Percentiles rank a stretch among this genome's conserved stretches.
Conservation (phyloP, 164 flowering plant species). For the Magnolia kwangsiensis region DNA sequence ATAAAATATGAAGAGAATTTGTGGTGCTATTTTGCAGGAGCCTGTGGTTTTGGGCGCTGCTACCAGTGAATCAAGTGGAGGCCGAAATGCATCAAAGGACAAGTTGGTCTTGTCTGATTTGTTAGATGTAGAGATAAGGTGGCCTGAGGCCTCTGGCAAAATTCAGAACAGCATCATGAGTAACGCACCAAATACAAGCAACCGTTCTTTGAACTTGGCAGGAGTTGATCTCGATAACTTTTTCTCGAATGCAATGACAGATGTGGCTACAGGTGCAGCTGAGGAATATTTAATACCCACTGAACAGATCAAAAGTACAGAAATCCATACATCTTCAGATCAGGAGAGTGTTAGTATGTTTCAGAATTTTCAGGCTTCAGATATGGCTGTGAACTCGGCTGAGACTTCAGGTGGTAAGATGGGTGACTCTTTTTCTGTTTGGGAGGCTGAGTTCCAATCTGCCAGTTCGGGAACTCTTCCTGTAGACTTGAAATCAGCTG, state of each 20-base stretch:
- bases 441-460: slow-evolving; percentile 65
- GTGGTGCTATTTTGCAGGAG: slow-evolving; percentile 47
- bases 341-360: slow-evolving; percentile 34
- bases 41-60: slow-evolving; percentile 25
- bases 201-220: slow-evolving; percentile 28
- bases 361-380: slow-evolving; percentile 35
- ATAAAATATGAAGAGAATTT: neutral
- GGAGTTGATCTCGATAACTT: slow-evolving; percentile 53
- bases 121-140: slow-evolving; percentile 45
- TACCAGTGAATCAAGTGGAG: slow-evolving; percentile 28
- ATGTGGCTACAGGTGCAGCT: slow-evolving; percentile 13
- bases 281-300: slow-evolving; percentile 10
- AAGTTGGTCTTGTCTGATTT: slow-evolving; percentile 43
- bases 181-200: slow-evolving; percentile 18
- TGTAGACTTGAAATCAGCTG: slow-evolving; percentile 24
- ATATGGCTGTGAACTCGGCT: slow-evolving; percentile 11
- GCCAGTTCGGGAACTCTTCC: slow-evolving; percentile 29
- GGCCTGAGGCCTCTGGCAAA: slow-evolving; percentile 36
- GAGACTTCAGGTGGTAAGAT: slow-evolving; percentile 19
- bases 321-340: slow-evolving; percentile 16
- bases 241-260: slow-evolving; percentile 30
- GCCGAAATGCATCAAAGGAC: slow-evolving; percentile 27
- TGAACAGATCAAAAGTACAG: slow-evolving; percentile 11
- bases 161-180: slow-evolving; percentile 13
- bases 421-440: slow-evolving; percentile 40